Base-by-base conservation (phyloP, 495 filamentous ascomycete species). In the Trypethelium eluteriae region DNA sequence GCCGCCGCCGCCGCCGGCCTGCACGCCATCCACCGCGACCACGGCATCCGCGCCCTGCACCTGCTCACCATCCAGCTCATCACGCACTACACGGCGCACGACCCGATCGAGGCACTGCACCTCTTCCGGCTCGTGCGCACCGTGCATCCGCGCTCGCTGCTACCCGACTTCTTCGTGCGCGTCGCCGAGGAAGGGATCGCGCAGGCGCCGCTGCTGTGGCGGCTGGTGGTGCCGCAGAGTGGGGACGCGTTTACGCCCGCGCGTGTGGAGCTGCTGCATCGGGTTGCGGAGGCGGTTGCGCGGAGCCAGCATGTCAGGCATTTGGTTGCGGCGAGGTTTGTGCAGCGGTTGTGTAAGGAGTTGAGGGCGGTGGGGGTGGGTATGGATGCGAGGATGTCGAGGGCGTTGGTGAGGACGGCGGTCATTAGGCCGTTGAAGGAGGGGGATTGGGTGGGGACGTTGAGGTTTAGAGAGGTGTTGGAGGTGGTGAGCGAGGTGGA, bases 281-380 rank as follows among this genome's bases (percentile, higher is more conserved):
- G 50, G 16, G 34, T 75, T 49, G 76, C 75, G 4, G 65, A 68
- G n/a, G 69, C 73, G 9, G 75, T 68, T 53, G 70, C 74, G 14
- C 12, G 25, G n/a, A 62, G 57, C 16, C 16, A 50, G 34, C 62
- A 68, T 56, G 9, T 69, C 32, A 44, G n/a, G 41, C 62, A 66
- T 4, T 64, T 69, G 38, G 49, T 66, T 3, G 69, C 71, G 10
- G 75, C 74, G n/a, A 67, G 71, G 7, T 53, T 65, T 2, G 74
- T 75, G 16, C 71, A 71, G 64, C 41, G 66, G 38, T 71, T 69
- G 64, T 77, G 72, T 64, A 67, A 56, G 9, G 62, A 65, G n/a
- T 69, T 76, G 25, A 56, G 61, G 11, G 73, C 73, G 39, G 53
- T 67, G 39, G 38, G 71, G 16, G 74, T 70, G 9, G 64, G 62